Evolutionary conservation across 768 basidiomycete species (phyloP).

Genomic region (Serendipita sp.): DNA sequence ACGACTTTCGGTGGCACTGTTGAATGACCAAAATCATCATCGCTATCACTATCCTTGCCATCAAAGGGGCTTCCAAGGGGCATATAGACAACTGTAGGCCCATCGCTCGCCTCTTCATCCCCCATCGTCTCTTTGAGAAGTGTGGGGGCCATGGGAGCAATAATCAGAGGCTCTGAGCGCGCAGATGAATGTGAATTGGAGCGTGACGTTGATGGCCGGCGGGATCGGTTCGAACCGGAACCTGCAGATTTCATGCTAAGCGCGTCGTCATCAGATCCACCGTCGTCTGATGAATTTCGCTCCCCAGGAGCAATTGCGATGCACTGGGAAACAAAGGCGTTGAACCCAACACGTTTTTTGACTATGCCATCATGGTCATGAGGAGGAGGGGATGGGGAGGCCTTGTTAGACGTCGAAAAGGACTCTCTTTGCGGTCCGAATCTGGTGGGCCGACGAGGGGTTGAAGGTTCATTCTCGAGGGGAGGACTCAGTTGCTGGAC

Average conservation of each 20-base stretch:
- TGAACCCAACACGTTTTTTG: conserved; percentile 91
- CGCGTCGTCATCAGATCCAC: conserved; percentile 33
- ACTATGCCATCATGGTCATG: neutral
- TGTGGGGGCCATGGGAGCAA: conserved; percentile 63
- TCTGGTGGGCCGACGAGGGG: conserved; percentile 9
- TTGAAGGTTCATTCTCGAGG: conserved; percentile 14
- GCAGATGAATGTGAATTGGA: conserved; percentile 9
- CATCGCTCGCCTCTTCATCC: neutral
- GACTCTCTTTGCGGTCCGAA: conserved; percentile 11
- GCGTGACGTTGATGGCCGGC: conserved; percentile 11
- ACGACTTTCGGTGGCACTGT: neutral
- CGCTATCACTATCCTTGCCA: neutral
- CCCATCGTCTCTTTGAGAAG: conserved; percentile 40
- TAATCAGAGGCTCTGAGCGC: conserved; percentile 39
- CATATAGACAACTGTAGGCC: neutral
- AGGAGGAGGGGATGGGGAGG: conserved; percentile 9
- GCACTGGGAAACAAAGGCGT: conserved; percentile 93
- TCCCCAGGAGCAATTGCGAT: conserved; percentile 76
- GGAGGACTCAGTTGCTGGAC: conserved; percentile 14
- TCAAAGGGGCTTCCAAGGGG: neutral
- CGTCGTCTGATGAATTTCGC: conserved; percentile 20
- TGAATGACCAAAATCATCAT: neutral
- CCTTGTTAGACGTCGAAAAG: conserved; percentile 18
- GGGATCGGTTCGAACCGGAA: conserved; percentile 17
- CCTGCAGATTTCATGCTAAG: conserved; percentile 33